Base-by-base conservation (phyloP, 2,329 filamentous ascomycete species). In the Grosmannia serpens region DNA sequence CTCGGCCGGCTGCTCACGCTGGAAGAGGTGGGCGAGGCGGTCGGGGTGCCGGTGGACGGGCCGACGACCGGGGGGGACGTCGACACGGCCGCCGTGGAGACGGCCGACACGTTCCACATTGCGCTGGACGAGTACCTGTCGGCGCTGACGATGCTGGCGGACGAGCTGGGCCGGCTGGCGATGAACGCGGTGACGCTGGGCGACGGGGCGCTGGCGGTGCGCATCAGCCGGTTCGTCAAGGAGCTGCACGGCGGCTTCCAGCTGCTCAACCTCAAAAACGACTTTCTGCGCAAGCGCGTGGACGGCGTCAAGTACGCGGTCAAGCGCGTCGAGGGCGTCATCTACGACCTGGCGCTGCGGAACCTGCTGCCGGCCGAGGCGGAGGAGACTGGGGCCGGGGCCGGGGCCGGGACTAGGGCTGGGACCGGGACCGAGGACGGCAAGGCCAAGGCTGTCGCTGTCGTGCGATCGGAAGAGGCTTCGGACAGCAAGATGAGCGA, bases 91-190 rank as follows among this genome's bases (percentile, higher is more conserved):
- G 20, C 41, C 7, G 78, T 82, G 24, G 22, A 27, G 11, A 15
- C 20, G 62, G 92, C 97, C 70, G 83, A 55, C 53, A 55, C 85
- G 55, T 99, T 99, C 79, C 94, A 99, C 71, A 79, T 99, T 67
- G 95, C 91, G 50, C 92, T 97, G 66, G 94, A 99, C 73, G 94
- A 99, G 74, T 99, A 99, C 72, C 85, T 99, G 27, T 85, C 95
- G 60, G 86, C 90, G 17, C 79, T 97, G 60, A 92, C 94, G 60
- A 84, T 86, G 61, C 82, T 97, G 60, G 88, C 94, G 46, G 91
- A 96, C 68, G 94, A 99, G 74, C 81, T 99, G 67, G 81, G 88
- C 61, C 89, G 92, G 49, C 83, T 99, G 59, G 91, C 94, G 38
- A 89, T 94, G 73, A 99, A 99, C 74, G 87, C 89, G 6, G 94